These are phyloP conservation scores for Suillus discolor DNA, from an alignment of 768 basidiomycete species.

Conservation along the genomic window DNA sequence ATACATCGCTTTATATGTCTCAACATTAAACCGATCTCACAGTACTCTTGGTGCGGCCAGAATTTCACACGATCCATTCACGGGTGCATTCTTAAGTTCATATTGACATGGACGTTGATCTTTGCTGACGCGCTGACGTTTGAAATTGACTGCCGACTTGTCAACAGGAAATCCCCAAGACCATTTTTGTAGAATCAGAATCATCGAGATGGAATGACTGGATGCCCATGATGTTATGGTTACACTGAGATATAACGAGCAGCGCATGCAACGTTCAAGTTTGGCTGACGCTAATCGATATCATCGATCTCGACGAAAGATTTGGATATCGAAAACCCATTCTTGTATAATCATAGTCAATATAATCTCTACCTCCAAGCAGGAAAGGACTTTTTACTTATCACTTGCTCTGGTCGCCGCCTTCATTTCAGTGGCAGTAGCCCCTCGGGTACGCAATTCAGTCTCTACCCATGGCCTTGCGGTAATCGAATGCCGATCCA, in stretches of 20 bases:
- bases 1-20: background rate
- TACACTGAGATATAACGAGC: too few relatives aligned
- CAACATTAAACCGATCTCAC: background rate
- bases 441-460: background rate
- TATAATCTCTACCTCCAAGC: background rate
- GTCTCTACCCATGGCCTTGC: background rate
- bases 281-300: too few relatives aligned
- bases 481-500: background rate
- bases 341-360: too few relatives aligned
- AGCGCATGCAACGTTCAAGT: too few relatives aligned
- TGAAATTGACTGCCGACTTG: too few relatives aligned
- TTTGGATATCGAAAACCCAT: too few relatives aligned
- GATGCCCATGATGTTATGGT: too few relatives aligned
- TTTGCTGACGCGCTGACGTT: too few relatives aligned
- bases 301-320: too few relatives aligned
- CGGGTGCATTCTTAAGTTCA: background rate
- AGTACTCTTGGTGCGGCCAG: background rate
- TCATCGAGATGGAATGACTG: background rate
- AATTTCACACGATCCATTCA: background rate
- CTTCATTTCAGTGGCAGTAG: background rate
- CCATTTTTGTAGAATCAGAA: background rate
- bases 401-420: background rate
- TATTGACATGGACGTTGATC: too few relatives aligned
- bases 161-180: too few relatives aligned
- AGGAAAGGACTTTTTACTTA: background rate